These are phyloP conservation scores for Nicotiana attenuata DNA, from an alignment of 257 asterid species.

Conservation along the genomic window DNA sequence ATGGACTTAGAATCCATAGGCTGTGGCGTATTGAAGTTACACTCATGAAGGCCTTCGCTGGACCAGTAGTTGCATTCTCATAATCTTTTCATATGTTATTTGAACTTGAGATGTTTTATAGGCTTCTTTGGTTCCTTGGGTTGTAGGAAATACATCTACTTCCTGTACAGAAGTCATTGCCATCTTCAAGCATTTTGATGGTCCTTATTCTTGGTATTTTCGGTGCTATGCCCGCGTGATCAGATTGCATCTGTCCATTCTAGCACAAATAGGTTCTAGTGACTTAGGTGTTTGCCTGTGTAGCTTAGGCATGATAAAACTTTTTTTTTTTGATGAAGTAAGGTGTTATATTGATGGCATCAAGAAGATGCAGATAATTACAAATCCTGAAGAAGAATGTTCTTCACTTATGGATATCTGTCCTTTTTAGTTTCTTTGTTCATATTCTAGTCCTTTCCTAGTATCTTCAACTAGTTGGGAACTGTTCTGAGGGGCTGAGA, in stretches of 20 bases:
- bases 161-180: not conserved
- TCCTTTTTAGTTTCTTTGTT: not conserved
- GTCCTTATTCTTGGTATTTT: not conserved
- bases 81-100: not conserved
- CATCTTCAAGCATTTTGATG: not conserved
- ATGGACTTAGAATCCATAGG: not conserved
- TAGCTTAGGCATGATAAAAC: too few species aligned
- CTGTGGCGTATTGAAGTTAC: not conserved
- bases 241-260: too few species aligned
- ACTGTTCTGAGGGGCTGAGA: too few species aligned
- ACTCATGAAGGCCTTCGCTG: not conserved
- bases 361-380: too few species aligned
- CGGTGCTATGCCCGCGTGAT: too few species aligned
- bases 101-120: not conserved
- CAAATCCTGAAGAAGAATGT: not conserved
- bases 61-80: not conserved
- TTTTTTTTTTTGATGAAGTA: too few species aligned
- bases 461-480: not conserved
- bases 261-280: too few species aligned
- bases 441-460: not conserved
- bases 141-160: not conserved
- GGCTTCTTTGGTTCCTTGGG: not conserved
- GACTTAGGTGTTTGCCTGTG: too few species aligned
- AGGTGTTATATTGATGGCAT: too few species aligned
- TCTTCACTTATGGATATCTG: not conserved